phyloP scores from a whole-genome alignment of 768 basidiomycete genomes.

The Lactarius vividus region DNA sequence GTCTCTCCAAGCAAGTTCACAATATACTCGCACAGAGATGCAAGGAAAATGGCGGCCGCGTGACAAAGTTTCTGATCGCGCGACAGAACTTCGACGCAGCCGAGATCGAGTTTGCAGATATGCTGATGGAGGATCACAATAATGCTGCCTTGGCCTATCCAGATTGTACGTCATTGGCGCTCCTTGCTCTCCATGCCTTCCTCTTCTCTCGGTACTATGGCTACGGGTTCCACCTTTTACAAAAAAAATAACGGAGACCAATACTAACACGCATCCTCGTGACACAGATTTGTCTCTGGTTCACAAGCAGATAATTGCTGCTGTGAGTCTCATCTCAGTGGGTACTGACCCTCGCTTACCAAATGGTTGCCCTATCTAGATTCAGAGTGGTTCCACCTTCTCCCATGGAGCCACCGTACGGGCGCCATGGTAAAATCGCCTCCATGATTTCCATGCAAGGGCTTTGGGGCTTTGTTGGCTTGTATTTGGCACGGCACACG shows the following conservation, averaged over 20 bases:
- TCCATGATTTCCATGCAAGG: background rate
- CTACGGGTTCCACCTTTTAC: background rate
- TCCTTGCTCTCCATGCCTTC: background rate
- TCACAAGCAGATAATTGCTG: slow-evolving; percentile 27
- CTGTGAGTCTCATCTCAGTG: slow-evolving; percentile 13
- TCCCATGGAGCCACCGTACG: slow-evolving; percentile 19
- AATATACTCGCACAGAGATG: slow-evolving; percentile 77
- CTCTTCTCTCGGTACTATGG: background rate
- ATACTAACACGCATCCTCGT: background rate
- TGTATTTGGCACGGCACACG: background rate
- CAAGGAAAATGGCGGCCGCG: slow-evolving; percentile 48
- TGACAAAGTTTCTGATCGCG: slow-evolving; percentile 66
- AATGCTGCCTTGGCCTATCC: slow-evolving; percentile 91
- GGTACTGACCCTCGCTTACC: background rate
- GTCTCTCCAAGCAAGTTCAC: slow-evolving; percentile 78
- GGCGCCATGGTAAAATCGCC: slow-evolving; percentile 23
- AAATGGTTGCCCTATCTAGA: slow-evolving; percentile 7
- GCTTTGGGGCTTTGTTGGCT: background rate
- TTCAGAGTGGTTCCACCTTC: slow-evolving; percentile 21
- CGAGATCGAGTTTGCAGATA: slow-evolving; percentile 95
- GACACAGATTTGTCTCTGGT: slow-evolving; percentile 25
- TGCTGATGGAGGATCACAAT: slow-evolving; percentile 96
- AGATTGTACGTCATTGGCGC: slow-evolving; percentile 62
- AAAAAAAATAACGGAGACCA: background rate
- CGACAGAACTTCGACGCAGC: slow-evolving; percentile 90